Evolutionary conservation across 768 basidiomycete species (phyloP), one percentile per base, ranked within the genome.

Genomic region (Daedaleopsis nitida): DNA sequence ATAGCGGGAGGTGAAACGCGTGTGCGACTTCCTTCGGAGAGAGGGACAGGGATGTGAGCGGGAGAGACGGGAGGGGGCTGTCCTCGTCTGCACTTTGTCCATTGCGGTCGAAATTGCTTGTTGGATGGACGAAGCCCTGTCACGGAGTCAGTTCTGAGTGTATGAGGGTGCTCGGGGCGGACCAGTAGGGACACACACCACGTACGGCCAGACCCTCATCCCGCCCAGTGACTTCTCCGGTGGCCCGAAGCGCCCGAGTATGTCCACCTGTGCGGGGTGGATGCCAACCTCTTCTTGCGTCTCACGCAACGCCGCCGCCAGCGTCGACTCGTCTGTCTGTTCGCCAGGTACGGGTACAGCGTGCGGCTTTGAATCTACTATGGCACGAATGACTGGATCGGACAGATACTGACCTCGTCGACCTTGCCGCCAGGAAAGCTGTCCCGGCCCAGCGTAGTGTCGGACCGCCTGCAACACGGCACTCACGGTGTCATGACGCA

Each of bases 361-460:
- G 27, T 7, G 27, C 27, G 7, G 27, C 27, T 3, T 32, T 32
- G 4, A 32, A 32, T 32, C 27, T 32, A 32, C 27, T 3, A 32
- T 32, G 27, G 27, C 4, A n/a, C 37, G n/a, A 24, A 9, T 42
- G 39, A 39, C 27, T 7, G 14, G 11, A 12, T 10, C 37, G 21
- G n/a, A 21, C 23, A 63, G 10, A 37, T 9, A 75, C 74, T 32
- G 63, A 87, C 88, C 55, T 85, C 73, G 70, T 92, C 90, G 32
- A 86, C 80, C 60, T 80, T 80, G 13, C 90, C 90, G 32, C 90
- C 89, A 50, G 90, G 90, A 73, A 89, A 91, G 76, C 90, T 92
- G 68, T 19, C 42, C 11, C 35, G 51, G 14, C n/a, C 21, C 44
- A 57, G 52, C 23, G n/a, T 24, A 12, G 51, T 62, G 12, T 44